A percentile compares a stretch with the other conserved stretches of the same genome.
Evolutionary conservation across 768 basidiomycete species (phyloP).

Genomic region (Hypholoma sublateritium): DNA sequence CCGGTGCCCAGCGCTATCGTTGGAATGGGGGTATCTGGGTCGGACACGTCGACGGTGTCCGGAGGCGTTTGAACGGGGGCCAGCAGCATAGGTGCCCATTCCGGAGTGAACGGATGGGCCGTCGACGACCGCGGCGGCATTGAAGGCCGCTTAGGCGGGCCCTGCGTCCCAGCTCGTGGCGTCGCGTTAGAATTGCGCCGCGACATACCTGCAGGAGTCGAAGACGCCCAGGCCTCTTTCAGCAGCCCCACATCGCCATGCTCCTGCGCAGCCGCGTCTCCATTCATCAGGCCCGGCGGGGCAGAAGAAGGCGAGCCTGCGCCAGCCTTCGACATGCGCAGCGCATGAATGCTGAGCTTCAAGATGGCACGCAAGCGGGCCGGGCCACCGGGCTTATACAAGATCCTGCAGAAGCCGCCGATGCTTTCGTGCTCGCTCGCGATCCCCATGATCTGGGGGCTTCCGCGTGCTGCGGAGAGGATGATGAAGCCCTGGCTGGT

Average conservation of each 20-base stretch:
- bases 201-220: not conserved
- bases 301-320: not conserved
- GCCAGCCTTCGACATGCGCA: constrained; percentile 46
- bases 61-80: constrained; percentile 31
- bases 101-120: constrained; percentile 33
- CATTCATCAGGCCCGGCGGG: not conserved
- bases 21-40: constrained; percentile 30
- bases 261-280: too few relatives aligned
- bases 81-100: not conserved
- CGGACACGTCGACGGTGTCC: constrained; percentile 31
- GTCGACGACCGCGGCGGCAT: constrained; percentile 57
- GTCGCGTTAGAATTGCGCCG: constrained; percentile 37
- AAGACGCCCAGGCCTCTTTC: not conserved
- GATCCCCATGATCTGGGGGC: constrained; percentile 57
- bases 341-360: constrained; percentile 58
- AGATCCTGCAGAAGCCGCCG: constrained; percentile 85
- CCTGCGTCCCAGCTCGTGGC: not conserved
- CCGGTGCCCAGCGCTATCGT: constrained; percentile 56
- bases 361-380: constrained; percentile 66
- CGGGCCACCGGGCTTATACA: constrained; percentile 90
- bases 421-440: constrained; percentile 72
- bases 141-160: not conserved
- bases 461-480: constrained; percentile 70
- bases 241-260: too few relatives aligned
- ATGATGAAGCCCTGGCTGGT: constrained; percentile 70